phyloP scores from a whole-genome alignment of 2,329 filamentous ascomycete species.

The Sphaerostilbella broomeana region DNA sequence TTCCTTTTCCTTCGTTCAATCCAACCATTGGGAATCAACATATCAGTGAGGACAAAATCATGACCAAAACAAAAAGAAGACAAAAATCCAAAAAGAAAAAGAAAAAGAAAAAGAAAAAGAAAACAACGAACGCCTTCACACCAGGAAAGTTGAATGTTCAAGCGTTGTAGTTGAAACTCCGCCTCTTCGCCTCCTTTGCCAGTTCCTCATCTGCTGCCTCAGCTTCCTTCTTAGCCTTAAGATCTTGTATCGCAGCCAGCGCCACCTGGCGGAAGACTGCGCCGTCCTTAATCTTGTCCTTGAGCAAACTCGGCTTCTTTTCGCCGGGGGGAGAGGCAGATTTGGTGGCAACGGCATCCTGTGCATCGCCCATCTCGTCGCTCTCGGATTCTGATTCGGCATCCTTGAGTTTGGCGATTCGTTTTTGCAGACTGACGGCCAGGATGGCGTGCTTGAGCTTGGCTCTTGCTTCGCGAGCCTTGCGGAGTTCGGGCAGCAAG shows the following conservation, averaged over 20 bases:
- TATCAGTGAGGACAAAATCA: not conserved
- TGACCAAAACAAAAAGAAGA: not conserved
- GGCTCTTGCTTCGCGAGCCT: conserved; percentile 77
- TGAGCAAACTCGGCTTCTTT: conserved; percentile 7
- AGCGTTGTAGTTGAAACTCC: not conserved
- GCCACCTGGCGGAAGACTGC: conserved; percentile 14
- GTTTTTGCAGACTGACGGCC: conserved; percentile 90
- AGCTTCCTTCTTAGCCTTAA: conserved; percentile 13
- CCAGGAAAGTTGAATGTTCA: not conserved
- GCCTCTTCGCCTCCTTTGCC: conserved; percentile 9
- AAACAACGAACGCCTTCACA: not conserved
- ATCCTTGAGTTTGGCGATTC: conserved; percentile 56
- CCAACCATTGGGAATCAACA: not conserved
- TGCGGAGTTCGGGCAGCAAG: conserved; percentile 86
- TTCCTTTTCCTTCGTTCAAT: too few species aligned
- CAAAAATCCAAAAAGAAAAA: not conserved
- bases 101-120: conserved; percentile 1
- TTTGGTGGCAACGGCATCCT: not conserved
- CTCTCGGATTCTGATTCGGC: conserved; percentile 3
- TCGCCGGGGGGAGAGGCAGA: conserved; percentile 1
- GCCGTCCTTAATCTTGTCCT: conserved; percentile 12
- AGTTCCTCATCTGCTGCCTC: conserved; percentile 9
- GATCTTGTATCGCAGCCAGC: conserved; percentile 12
- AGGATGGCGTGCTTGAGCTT: conserved; percentile 91
- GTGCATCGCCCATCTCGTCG: conserved; percentile 7